Evolutionary conservation across 192 early-diverging fungal species (phyloP).

Genomic region (Linnemannia elongata): DNA sequence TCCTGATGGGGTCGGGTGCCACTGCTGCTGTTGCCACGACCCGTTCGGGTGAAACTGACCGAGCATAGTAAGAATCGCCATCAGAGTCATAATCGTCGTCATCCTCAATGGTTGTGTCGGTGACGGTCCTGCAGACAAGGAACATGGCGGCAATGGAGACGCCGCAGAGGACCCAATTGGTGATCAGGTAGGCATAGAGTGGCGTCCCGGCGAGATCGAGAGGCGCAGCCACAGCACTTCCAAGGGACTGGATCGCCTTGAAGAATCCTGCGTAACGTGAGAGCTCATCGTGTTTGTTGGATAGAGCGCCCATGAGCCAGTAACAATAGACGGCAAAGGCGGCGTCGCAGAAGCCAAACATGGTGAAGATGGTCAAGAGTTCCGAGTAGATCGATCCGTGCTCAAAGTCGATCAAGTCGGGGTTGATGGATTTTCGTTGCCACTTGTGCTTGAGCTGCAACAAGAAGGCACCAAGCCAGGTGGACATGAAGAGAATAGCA

Average conservation of each 20-base stretch:
- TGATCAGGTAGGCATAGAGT: constrained; percentile 41
- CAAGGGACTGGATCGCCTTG: constrained; percentile 90
- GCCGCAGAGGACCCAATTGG: constrained; percentile 56
- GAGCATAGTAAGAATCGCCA: neutral
- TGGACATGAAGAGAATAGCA: constrained; percentile 64
- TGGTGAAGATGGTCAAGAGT: constrained; percentile 36
- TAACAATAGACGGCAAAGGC: constrained; percentile 69
- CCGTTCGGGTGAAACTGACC: neutral
- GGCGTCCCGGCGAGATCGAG: constrained; percentile 65
- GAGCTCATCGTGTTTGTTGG: constrained; percentile 82
- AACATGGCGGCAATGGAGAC: constrained; percentile 55
- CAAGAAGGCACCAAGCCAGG: constrained; percentile 73
- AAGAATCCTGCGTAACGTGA: constrained; percentile 86
- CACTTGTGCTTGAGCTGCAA: constrained; percentile 69
- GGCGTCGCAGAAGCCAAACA: constrained; percentile 56
- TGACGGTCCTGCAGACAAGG: constrained; percentile 50
- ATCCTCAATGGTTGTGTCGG: constrained; percentile 39
- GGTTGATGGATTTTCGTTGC: constrained; percentile 16
- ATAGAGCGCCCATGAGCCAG: constrained; percentile 92
- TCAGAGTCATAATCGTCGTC: constrained; percentile 8
- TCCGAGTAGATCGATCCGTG: constrained; percentile 35
- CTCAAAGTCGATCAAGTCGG: constrained; percentile 42
- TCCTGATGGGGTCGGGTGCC: neutral
- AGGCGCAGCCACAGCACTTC: constrained; percentile 77
- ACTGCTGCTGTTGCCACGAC: neutral